These are phyloP conservation scores for Cryptosporidium ryanae DNA, from an alignment of 169 alveolate species.

Conservation along the genomic window DNA sequence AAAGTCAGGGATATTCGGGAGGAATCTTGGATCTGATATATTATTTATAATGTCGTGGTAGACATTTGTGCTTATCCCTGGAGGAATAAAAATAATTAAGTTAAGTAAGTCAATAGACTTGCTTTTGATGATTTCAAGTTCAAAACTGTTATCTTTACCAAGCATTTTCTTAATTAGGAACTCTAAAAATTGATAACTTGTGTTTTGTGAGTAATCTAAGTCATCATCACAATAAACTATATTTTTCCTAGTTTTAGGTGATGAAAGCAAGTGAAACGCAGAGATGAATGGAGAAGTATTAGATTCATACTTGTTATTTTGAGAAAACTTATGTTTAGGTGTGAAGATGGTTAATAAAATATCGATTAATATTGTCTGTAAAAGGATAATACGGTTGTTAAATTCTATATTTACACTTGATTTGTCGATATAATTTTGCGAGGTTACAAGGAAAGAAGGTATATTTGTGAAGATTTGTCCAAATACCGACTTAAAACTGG, in stretches of 20 bases:
- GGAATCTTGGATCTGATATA: constrained; percentile 50
- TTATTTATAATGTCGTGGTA: constrained; percentile 34
- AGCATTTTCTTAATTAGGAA: constrained; percentile 25
- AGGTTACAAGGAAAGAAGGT: constrained; percentile 31
- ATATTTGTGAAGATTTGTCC: constrained; percentile 25
- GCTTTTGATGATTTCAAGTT: not conserved
- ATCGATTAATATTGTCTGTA: constrained; percentile 28
- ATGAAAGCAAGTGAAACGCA: constrained; percentile 26
- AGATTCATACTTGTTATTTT: not conserved
- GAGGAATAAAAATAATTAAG: constrained; percentile 20
- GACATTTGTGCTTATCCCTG: constrained; percentile 15
- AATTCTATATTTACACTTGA: not conserved
- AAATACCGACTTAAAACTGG: constrained; percentile 1
- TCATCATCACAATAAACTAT: constrained; percentile 29
- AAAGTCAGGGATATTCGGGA: constrained; percentile 18
- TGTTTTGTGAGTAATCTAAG: not conserved
- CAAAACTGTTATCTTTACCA: not conserved
- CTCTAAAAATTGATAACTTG: constrained; percentile 19
- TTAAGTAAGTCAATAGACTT: constrained; percentile 19
- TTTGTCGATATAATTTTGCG: constrained; percentile 4
- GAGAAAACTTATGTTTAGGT: not conserved
- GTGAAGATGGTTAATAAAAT: constrained; percentile 11
- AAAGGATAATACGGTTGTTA: not conserved
- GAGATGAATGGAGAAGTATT: constrained; percentile 13
- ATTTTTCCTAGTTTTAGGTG: not conserved